phyloP scores from a whole-genome alignment of 495 filamentous ascomycete genomes.

The Pyrenopolyporus hunteri region DNA sequence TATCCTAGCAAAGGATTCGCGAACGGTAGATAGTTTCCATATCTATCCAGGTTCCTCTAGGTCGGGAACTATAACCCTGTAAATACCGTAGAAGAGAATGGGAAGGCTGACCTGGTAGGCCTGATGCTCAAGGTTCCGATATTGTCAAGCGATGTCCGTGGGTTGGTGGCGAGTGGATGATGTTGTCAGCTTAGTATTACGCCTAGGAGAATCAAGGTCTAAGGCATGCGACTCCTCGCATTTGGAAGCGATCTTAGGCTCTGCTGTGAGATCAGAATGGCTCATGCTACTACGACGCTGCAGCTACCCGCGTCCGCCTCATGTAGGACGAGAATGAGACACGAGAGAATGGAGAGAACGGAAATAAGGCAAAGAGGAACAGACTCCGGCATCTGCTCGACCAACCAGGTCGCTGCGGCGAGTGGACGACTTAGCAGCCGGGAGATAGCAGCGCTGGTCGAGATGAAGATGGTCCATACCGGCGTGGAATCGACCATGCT shows the following conservation, averaged over 20 bases:
- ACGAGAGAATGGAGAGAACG: not conserved
- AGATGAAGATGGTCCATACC: slow-evolving; percentile 16
- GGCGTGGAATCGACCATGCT: slow-evolving; percentile 21
- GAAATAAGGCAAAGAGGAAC: slow-evolving; percentile 1
- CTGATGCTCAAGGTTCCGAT: not conserved
- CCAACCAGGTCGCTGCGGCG: too few species aligned
- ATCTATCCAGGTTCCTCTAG: not conserved
- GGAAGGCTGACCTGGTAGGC: not conserved
- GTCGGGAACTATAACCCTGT: not conserved
- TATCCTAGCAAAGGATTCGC: not conserved
- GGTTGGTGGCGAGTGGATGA: slow-evolving; percentile 1
- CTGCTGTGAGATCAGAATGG: slow-evolving; percentile 27
- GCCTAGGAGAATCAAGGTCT: not conserved
- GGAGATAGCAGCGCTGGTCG: too few species aligned
- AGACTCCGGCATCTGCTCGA: not conserved
- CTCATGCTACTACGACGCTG: slow-evolving; percentile 19
- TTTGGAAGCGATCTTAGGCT: slow-evolving; percentile 21
- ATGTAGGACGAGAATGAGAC: slow-evolving; percentile 17
- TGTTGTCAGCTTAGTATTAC: not conserved
- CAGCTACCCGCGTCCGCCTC: slow-evolving; percentile 26
- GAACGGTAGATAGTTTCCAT: not conserved
- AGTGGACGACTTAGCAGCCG: too few species aligned
- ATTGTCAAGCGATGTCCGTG: not conserved
- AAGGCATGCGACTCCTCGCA: slow-evolving; percentile 21
- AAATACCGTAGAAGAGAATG: not conserved